These are phyloP conservation scores for Omphalotus olearius DNA, from an alignment of 1,284 basidiomycete species.

Conservation along the genomic window DNA sequence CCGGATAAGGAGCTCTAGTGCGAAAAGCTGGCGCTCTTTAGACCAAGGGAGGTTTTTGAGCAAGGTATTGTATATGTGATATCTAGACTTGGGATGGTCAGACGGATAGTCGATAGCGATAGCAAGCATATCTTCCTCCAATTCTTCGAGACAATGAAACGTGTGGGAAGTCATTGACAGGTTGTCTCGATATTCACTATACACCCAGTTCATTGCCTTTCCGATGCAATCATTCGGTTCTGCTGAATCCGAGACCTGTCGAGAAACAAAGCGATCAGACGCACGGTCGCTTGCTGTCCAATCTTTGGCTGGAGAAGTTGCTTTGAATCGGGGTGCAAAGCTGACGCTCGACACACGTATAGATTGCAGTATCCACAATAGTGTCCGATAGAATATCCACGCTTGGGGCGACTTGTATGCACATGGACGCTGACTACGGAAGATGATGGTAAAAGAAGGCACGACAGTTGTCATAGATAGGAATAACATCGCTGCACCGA, in stretches of 20 bases:
- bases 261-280: not conserved
- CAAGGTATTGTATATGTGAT: not conserved
- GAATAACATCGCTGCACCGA: constrained; percentile 17
- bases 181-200: constrained; percentile 4
- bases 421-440: constrained; percentile 1
- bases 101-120: not conserved
- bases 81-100: not conserved
- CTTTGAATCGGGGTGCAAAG: not conserved
- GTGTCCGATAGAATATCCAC: constrained; percentile 6
- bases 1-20: not conserved
- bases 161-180: not conserved
- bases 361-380: not conserved
- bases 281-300: constrained; percentile 6
- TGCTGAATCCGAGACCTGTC: not conserved
- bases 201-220: constrained; percentile 3
- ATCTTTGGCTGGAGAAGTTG: not conserved
- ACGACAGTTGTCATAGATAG: constrained; percentile 16
- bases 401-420: constrained; percentile 12
- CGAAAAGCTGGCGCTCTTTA: not conserved
- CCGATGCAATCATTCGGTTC: not conserved
- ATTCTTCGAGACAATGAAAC: constrained; percentile 8
- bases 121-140: constrained; percentile 2
- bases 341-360: not conserved
- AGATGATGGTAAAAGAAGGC: constrained; percentile 4
- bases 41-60: constrained; percentile 1